Base-by-base conservation (phyloP, 257 asterid species). In the Petunia axillaris region DNA sequence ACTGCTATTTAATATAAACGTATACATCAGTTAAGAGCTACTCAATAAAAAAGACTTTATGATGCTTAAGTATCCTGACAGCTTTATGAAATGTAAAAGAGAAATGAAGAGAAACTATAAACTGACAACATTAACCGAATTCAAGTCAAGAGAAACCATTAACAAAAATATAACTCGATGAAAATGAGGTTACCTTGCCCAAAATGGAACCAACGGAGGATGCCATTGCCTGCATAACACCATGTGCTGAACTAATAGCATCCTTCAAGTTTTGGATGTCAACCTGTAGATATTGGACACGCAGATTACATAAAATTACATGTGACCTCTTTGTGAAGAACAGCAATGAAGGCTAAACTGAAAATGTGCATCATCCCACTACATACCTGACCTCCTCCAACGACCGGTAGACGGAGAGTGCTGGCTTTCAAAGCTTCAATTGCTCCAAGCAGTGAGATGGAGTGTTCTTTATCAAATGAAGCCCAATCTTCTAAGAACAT, bases 371-470 rank as follows among this genome's bases (percentile, higher is more conserved):
- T 71, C 43, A 0, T 44, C 13, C 36, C 40, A 64, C 78, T 36
- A 81, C 97, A 64, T 91, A 94, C 98, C 66, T 81, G 84, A 85
- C 95, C 97, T 86, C 96, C 96, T 85, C 91, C 97, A 53, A 85
- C 86, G 65, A 92, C 89, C 5, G 99, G 97, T 75, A 95, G 97
- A 50, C 97, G 97, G 65, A 95, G 94, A 78, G 97, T 93, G 92
- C 98, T 95, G 70, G 97, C 98, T 79, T 86, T 93, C 83, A 95
- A 86, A 67, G 98, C 94, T 88, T 93, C 98, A 58, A 89, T 95
- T 64, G 94, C 97, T 78, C 99, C 98, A 52, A 86, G 82, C 84
- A 95, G 80, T 82, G 95, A 89, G 64, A 90, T 83, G 4, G 83
- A 87, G 82, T 93, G 97, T 75, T 89, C 96, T 82, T 92, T 91